These are phyloP conservation scores for Gastrolobium villosum DNA, from an alignment of 306 rosid genomes.

Conservation along the genomic window DNA sequence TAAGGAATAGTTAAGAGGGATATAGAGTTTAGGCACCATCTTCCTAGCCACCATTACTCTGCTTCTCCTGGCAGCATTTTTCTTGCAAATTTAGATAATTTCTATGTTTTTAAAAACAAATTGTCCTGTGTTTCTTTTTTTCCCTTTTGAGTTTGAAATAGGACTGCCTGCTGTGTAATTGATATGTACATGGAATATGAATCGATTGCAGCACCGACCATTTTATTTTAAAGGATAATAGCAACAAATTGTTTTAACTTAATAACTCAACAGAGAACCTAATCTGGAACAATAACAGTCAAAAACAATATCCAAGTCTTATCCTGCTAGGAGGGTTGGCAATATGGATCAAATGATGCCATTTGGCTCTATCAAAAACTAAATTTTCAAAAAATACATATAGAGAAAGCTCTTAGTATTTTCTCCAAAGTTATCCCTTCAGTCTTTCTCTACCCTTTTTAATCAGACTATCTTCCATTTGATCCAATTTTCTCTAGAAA, in stretches of 20 bases:
- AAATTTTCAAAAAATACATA: neutral
- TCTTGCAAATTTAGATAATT: slow-evolving; percentile 8
- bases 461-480: slow-evolving; percentile 9
- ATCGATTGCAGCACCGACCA: slow-evolving; percentile 10
- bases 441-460: neutral
- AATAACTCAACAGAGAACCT: slow-evolving; percentile 6
- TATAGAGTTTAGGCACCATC: slow-evolving; percentile 10
- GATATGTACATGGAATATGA: slow-evolving; percentile 24
- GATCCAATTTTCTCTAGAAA: neutral
- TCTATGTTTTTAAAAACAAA: neutral
- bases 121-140: neutral
- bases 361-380: neutral
- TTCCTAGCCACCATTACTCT: neutral
- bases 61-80: neutral
- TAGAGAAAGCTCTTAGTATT: neutral
- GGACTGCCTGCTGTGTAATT: slow-evolving; percentile 1
- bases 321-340: neutral
- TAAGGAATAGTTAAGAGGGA: slow-evolving; percentile 1
- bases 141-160: neutral
- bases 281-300: neutral
- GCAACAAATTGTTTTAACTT: neutral
- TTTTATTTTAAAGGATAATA: neutral
- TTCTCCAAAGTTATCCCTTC: neutral
- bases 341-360: neutral
- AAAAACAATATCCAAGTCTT: neutral